phyloP scores from a whole-genome alignment of 306 rosid genomes.

The Mimosa pudica region DNA sequence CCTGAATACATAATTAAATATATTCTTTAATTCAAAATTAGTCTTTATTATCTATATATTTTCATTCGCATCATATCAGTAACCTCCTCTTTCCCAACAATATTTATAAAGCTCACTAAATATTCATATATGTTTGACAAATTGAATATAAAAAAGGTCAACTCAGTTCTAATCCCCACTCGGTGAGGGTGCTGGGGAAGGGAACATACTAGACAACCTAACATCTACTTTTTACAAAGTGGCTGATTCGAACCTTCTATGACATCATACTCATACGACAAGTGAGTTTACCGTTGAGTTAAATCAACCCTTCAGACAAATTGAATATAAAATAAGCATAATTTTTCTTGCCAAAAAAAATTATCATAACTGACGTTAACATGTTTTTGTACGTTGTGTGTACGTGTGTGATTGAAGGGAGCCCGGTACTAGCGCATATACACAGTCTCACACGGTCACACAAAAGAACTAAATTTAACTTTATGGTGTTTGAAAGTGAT shows the following conservation, averaged over 20 bases:
- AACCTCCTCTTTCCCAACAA: background rate
- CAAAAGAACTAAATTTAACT: background rate
- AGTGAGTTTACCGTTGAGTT: too few species aligned
- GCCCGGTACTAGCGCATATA: background rate
- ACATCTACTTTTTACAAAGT: too few species aligned
- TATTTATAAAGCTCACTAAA: background rate
- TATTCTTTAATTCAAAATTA: background rate
- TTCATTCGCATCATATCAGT: background rate
- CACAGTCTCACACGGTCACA: background rate
- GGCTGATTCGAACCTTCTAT: too few species aligned
- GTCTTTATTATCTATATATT: background rate
- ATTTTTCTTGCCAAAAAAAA: too few species aligned
- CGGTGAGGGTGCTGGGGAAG: too few species aligned
- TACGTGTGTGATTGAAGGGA: background rate
- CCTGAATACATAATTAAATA: background rate
- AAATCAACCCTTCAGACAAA: too few species aligned
- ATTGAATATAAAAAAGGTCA: too few species aligned
- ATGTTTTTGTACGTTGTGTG: background rate
- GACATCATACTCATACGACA: too few species aligned
- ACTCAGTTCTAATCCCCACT: too few species aligned
- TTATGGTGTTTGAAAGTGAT: constrained; percentile 6
- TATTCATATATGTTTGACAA: background rate
- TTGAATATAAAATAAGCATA: too few species aligned
- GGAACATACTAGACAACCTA: too few species aligned
- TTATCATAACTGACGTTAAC: background rate